Conservation (phyloP, 2,329 filamentous ascomycete species). For the Botryotinia convoluta region DNA sequence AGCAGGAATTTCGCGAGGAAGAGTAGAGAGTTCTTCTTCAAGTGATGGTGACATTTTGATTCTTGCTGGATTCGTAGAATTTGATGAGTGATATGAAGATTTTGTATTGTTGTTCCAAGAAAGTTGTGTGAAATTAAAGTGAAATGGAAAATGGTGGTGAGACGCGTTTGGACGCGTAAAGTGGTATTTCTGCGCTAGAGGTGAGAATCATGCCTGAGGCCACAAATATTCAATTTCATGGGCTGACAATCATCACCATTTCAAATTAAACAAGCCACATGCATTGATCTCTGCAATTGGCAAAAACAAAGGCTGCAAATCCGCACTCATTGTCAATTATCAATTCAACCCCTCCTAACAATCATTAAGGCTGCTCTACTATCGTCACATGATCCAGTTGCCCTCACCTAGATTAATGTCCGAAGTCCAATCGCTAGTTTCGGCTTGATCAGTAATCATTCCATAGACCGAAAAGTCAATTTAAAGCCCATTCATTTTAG, state of each 20-base stretch:
- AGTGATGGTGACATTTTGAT: conserved; percentile 28
- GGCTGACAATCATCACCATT: not conserved
- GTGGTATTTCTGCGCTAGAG: not conserved
- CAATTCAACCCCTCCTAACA: not conserved
- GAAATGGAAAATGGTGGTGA: not conserved
- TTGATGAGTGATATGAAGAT: not conserved
- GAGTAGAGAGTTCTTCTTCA: conserved; percentile 23
- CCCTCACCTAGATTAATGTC: not conserved
- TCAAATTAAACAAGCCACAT: not conserved
- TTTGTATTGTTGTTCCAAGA: not conserved
- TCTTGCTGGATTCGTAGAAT: not conserved
- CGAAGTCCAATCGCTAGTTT: not conserved
- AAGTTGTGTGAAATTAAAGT: not conserved
- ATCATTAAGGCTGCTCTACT: not conserved
- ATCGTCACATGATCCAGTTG: not conserved
- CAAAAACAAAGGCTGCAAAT: not conserved
- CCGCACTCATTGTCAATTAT: not conserved
- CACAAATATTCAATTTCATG: not conserved
- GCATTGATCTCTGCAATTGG: not conserved
- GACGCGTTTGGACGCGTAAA: conserved; percentile 19
- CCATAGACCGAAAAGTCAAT: not conserved
- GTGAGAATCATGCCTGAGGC: not conserved
- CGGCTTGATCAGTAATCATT: not conserved
- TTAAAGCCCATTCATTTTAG: not conserved
- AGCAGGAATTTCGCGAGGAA: not conserved